Conservation (phyloP, 2,329 filamentous ascomycete genomes). For the Pseudohalonectria lignicola region DNA sequence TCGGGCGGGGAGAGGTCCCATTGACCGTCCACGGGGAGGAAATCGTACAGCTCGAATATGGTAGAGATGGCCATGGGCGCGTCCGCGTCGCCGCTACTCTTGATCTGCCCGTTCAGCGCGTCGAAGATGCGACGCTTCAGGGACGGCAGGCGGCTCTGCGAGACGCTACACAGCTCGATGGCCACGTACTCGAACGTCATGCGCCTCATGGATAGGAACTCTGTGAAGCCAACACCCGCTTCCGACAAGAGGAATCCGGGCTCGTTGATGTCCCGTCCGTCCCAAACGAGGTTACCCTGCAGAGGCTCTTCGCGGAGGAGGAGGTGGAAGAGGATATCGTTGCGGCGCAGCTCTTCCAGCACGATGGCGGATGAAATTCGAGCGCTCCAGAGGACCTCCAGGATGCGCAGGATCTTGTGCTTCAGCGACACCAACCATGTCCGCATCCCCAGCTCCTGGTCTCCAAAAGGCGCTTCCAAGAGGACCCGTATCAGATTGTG, state of each 20-base stretch:
- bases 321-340: conserved; percentile 70
- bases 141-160: conserved; percentile 59
- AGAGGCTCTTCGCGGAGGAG: conserved; percentile 64
- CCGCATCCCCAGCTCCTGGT: conserved; percentile 45
- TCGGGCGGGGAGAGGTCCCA: conserved; percentile 40
- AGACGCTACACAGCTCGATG: conserved; percentile 70
- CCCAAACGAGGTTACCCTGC: conserved; percentile 60
- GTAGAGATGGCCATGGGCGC: conserved; percentile 37
- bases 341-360: conserved; percentile 67
- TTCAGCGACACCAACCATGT: conserved; percentile 62
- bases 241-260: conserved; percentile 58
- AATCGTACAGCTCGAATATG: conserved; percentile 90
- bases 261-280: conserved; percentile 49
- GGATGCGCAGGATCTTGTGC: conserved; percentile 57
- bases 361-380: conserved; percentile 65
- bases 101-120: conserved; percentile 68
- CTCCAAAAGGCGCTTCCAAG: conserved; percentile 54
- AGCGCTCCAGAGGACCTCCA: conserved; percentile 76
- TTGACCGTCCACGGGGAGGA: conserved; percentile 47
- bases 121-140: conserved; percentile 58
- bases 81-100: conserved; percentile 48
- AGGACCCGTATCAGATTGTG: conserved; percentile 69
- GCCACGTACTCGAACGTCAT: conserved; percentile 76
- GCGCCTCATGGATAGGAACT: conserved; percentile 69
- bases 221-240: conserved; percentile 58